Evolutionary conservation across 257 asterid species (phyloP), one percentile per base, ranked within the genome.

Genomic region (Hygrophila difformis): DNA sequence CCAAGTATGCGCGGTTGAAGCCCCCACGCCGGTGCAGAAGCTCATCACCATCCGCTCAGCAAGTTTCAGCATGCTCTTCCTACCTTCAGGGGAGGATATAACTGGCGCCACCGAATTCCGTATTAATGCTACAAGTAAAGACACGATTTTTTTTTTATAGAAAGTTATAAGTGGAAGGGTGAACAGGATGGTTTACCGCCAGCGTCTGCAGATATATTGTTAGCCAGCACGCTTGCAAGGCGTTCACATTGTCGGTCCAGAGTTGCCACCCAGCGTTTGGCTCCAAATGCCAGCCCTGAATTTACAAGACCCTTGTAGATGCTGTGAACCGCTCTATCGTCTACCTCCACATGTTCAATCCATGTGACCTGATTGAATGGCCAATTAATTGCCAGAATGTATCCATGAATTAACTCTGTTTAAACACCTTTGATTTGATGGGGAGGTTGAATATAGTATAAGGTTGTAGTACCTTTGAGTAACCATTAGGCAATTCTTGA

Each of bases 41-140:
- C 94, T 82, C 82, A 64, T 79, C 67, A 79, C 92, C 94, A 82
- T 76, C 22, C 94, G 76, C 59, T 82, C 94, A 0, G 94, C 87
- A 45, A 82, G 74, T 60, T 79, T 82, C 69, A 82, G 18, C 92
- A 79, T 76, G 23, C 94, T 71, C 60, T 74, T 82, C 34, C 79
- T 68, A 3, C 94, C 92, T 56, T 79, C 87, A 1, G 87, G 73
- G 5, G 80, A 71, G 13, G 87, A 73, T 66, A 76, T 79, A 9
- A 82, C 94, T 82, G 67, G 31, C n/a, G n/a, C n/a, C n/a, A n/a
- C n/a, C n/a, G n/a, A n/a, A n/a, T n/a, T n/a, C n/a, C n/a, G 13
- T 5, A 26, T 8, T 26, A 26, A 26, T 26, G 31, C 31, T 8
- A 26, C 31, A 16, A n/a, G n/a, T n/a, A n/a, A n/a, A n/a, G n/a